These are phyloP conservation scores for Lepiota venenata DNA, from an alignment of 768 basidiomycete genomes.

Conservation along the genomic window DNA sequence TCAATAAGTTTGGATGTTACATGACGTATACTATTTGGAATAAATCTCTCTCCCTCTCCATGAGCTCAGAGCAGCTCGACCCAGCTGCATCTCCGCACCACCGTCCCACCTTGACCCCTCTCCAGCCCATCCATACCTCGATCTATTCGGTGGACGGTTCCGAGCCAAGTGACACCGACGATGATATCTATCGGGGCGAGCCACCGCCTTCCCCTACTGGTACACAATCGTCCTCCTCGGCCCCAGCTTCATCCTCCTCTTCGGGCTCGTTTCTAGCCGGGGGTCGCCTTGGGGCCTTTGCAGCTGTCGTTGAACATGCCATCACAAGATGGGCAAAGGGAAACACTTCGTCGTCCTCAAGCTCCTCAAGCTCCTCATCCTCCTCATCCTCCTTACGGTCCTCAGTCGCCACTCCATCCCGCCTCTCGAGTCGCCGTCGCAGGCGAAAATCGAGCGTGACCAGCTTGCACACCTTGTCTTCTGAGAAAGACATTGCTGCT, in stretches of 20 bases:
- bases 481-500: conserved; percentile 59
- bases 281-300: conserved; percentile 47
- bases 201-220: conserved; percentile 31
- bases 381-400: conserved; percentile 43
- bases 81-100: background rate
- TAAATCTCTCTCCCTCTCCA: background rate
- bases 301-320: conserved; percentile 65
- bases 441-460: conserved; percentile 45
- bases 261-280: conserved; percentile 33
- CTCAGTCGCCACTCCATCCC: conserved; percentile 37
- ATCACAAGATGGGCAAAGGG: conserved; percentile 66
- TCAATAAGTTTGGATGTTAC: background rate
- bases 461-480: conserved; percentile 48
- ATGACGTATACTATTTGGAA: background rate
- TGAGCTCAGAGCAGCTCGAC: conserved; percentile 5
- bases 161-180: conserved; percentile 22
- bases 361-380: conserved; percentile 37
- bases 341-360: conserved; percentile 34
- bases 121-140: conserved; percentile 13
- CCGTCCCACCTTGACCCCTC: background rate
- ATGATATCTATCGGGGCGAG: conserved; percentile 63
- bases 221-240: conserved; percentile 32
- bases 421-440: conserved; percentile 36
- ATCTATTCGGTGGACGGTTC: conserved; percentile 15
- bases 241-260: conserved; percentile 41